Evolutionary conservation across 2,329 filamentous ascomycete genomes (phyloP).

Genomic region (Fusarium kyushuense): DNA sequence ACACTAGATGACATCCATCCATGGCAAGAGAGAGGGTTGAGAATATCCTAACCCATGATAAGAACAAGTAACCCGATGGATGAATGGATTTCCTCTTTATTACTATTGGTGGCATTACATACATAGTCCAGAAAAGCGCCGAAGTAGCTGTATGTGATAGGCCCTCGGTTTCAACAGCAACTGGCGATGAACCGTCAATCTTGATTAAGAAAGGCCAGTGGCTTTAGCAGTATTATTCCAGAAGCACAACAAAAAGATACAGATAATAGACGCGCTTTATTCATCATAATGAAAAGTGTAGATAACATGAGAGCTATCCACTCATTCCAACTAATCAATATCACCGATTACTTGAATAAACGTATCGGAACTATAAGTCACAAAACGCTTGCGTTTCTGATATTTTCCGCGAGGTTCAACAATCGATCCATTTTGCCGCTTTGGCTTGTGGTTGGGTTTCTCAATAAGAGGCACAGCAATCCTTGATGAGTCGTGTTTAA

Average conservation of each 20-base stretch:
- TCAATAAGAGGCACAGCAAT: slow-evolving; percentile 9
- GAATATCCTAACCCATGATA: background rate
- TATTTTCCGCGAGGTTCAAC: background rate
- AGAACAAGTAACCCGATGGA: background rate
- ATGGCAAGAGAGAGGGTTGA: too few species aligned
- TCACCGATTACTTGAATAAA: background rate
- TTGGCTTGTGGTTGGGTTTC: background rate
- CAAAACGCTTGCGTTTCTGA: background rate
- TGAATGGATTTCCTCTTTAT: background rate
- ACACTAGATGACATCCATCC: background rate
- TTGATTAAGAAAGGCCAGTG: background rate
- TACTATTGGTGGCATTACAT: background rate
- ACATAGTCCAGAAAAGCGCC: background rate
- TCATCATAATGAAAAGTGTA: background rate
- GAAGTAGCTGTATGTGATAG: background rate
- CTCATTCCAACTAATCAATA: background rate
- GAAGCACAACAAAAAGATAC: background rate
- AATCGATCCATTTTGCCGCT: background rate
- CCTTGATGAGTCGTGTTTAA: background rate
- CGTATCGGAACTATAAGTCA: slow-evolving; percentile 4
- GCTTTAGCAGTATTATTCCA: background rate
- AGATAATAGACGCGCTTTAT: background rate
- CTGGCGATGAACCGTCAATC: background rate
- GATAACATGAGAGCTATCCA: background rate
- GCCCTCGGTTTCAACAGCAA: background rate